Evolutionary conservation across 2,329 filamentous ascomycete species (phyloP), one percentile per base, ranked within the genome.

Genomic region (Aspergillus sp.): DNA sequence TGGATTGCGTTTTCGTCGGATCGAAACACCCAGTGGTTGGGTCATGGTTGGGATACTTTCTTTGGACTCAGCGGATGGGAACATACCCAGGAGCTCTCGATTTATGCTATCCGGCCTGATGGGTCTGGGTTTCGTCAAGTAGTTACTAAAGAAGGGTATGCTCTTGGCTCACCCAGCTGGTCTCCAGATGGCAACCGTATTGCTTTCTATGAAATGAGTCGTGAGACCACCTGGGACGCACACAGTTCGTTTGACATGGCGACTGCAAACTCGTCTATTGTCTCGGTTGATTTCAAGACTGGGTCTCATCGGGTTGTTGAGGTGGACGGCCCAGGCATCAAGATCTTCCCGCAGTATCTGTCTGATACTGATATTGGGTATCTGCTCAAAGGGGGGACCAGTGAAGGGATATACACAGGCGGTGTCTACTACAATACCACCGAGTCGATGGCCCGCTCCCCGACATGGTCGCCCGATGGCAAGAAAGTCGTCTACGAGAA

Each of bases 1-100:
- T 78, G 73, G 73, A 66, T 79, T 53, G 72, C 68, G 3, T 78
- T 79, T 54, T 68, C 69, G 9, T 79, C 76, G 2, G 75, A 79
- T 50, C 71, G 73, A 27, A 78, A 78, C 49, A 77, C 76, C 1
- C 64, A 66, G 13, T 79, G 75, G 76, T 68, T 67, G 4, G 76
- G 77, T 0, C 76, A 79, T 54, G 70, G 73, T 13, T 70, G 74
- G 17, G n/a, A 59, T 40, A 50, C 61, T 49, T 45, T 61, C 60
- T 3, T 59, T 56, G 58, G 68, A 49, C 71, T 75, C n/a, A 68
- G 70, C 4, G 65, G 77, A 30, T 77, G 76, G 76, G 70, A 78
- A 56, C 76, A 78, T 3, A 30, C 27, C 27, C 27, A 30, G 27
- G 27, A 30, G 27, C 27, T 30, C 8, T 30, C 27, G 27, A 30